These are phyloP conservation scores for Starmera dryadoides DNA, from an alignment of 805 yeast species.

Conservation along the genomic window DNA sequence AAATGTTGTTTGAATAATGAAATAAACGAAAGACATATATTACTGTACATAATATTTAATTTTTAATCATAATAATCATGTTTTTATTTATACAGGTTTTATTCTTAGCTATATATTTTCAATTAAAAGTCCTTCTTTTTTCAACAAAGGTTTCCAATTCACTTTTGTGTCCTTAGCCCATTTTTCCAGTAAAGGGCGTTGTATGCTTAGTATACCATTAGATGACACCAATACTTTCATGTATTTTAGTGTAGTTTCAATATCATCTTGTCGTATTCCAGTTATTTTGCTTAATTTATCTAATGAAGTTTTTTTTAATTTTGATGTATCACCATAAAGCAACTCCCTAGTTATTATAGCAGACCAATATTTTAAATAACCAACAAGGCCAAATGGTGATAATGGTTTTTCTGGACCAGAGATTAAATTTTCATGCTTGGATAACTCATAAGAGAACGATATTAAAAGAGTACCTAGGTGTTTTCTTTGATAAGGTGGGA, in stretches of 20 bases:
- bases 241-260: constrained; percentile 48
- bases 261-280: constrained; percentile 59
- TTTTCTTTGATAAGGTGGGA: constrained; percentile 85
- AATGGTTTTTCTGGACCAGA: constrained; percentile 94
- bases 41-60: background rate
- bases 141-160: constrained; percentile 8
- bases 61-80: background rate
- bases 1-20: constrained; percentile 47
- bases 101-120: background rate
- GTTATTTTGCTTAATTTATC: constrained; percentile 46
- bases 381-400: constrained; percentile 69
- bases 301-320: constrained; percentile 29
- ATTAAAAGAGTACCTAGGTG: constrained; percentile 75
- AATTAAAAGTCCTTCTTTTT: constrained; percentile 1
- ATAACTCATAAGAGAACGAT: constrained; percentile 74
- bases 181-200: constrained; percentile 5
- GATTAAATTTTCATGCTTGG: constrained; percentile 50
- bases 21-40: background rate
- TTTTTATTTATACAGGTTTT: too few relatives aligned
- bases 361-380: constrained; percentile 77
- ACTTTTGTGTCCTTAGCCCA: constrained; percentile 13
- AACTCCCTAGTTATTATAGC: constrained; percentile 38
- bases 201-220: constrained; percentile 12
- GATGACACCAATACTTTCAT: constrained; percentile 36
- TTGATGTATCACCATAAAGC: constrained; percentile 31